Evolutionary conservation across 2,329 filamentous ascomycete species (phyloP).

Genomic region (Phialophora macrospora): DNA sequence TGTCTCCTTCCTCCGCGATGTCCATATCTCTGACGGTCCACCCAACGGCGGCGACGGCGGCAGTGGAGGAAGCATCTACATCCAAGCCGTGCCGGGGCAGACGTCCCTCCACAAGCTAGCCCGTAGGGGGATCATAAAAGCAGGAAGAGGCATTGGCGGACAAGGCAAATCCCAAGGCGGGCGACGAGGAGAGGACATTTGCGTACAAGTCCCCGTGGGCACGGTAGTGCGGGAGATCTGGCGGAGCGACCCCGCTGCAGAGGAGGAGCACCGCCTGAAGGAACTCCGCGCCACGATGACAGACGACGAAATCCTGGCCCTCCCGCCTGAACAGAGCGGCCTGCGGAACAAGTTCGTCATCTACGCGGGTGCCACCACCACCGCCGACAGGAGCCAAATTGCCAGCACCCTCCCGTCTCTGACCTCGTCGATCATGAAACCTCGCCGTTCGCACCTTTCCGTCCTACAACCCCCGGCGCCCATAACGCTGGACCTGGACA

Average conservation of each 20-base stretch:
- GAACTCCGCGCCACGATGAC: constrained; percentile 43
- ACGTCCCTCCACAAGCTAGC: constrained; percentile 92
- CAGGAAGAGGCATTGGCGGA: constrained; percentile 52
- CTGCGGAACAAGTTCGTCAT: constrained; percentile 75
- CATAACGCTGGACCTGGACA: constrained; percentile 72
- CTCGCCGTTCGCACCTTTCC: constrained; percentile 61
- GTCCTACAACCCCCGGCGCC: constrained; percentile 74
- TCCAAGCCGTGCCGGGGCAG: constrained; percentile 88
- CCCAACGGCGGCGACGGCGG: constrained; percentile 95
- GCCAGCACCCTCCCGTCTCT: constrained; percentile 47
- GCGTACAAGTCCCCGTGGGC: constrained; percentile 89
- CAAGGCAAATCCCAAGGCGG: constrained; percentile 62
- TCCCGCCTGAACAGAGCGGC: constrained; percentile 42
- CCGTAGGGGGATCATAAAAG: constrained; percentile 67
- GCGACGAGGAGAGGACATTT: constrained; percentile 79
- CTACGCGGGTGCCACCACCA: constrained; percentile 70
- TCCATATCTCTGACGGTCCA: constrained; percentile 84
- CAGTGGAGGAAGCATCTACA: constrained; percentile 87
- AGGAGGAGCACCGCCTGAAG: constrained; percentile 60
- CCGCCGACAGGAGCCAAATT: constrained; percentile 31
- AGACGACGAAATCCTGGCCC: constrained; percentile 43
- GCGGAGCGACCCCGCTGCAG: constrained; percentile 74
- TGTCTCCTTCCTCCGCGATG: constrained; percentile 90
- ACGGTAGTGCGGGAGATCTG: constrained; percentile 85
- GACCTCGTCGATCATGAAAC: constrained; percentile 37